Percentiles rank a stretch among this genome's conserved stretches.
phyloP scores from a whole-genome alignment of 495 filamentous ascomycete species.

The Trichocladium antarcticum region DNA sequence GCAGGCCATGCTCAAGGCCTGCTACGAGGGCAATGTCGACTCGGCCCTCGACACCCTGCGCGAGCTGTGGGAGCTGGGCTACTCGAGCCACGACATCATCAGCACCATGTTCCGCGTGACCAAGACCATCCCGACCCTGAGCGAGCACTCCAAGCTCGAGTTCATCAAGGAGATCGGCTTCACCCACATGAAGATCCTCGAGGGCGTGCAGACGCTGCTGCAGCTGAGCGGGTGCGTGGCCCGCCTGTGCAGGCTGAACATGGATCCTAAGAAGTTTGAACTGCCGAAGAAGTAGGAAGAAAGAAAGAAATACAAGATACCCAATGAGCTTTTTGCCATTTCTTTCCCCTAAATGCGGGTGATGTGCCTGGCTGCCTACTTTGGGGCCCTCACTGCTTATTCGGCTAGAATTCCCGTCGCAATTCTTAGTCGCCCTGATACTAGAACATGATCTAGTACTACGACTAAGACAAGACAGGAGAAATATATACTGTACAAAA shows the following conservation, averaged over 20 bases:
- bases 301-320: not conserved
- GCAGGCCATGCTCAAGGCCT: slow-evolving; percentile 95
- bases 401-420: too few species aligned
- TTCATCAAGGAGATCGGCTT: slow-evolving; percentile 98
- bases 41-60: slow-evolving; percentile 74
- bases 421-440: too few species aligned
- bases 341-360: too few species aligned
- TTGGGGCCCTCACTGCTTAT: too few species aligned
- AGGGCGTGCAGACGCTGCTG: slow-evolving; percentile 88
- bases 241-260: slow-evolving; percentile 83
- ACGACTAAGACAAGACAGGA: too few species aligned
- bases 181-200: slow-evolving; percentile 96
- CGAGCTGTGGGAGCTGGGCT: slow-evolving; percentile 89
- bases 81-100: slow-evolving; percentile 94
- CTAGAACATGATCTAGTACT: too few species aligned
- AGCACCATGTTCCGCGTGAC: slow-evolving; percentile 98
- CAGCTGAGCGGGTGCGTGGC: slow-evolving; percentile 88
- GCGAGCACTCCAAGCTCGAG: slow-evolving; percentile 86
- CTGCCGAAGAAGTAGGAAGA: slow-evolving; percentile 29
- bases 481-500: too few species aligned
- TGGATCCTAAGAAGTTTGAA: slow-evolving; percentile 81
- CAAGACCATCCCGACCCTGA: slow-evolving; percentile 80
- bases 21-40: slow-evolving; percentile 84
- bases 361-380: too few species aligned
- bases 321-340: slow-evolving; percentile 4